phyloP scores from a whole-genome alignment of 192 early-diverging fungal species.

The Jimgerdemannia lactiflua region DNA sequence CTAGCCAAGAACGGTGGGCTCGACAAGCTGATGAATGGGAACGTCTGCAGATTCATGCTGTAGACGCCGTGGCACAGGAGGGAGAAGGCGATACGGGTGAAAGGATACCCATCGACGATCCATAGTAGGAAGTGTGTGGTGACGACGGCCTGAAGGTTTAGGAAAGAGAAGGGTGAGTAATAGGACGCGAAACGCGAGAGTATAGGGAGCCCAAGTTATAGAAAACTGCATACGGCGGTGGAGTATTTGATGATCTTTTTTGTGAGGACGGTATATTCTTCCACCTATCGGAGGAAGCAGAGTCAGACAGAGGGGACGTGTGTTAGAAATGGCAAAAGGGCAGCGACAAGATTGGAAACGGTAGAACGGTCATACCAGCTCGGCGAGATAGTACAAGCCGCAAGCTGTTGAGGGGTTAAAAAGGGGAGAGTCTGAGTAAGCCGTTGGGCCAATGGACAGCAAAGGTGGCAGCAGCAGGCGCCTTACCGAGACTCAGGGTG shows the following conservation, averaged over 20 bases:
- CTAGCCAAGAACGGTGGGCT: slow-evolving; percentile 75
- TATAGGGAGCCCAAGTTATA: not conserved
- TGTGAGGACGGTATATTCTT: slow-evolving; percentile 81
- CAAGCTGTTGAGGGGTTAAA: slow-evolving; percentile 52
- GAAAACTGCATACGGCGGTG: slow-evolving; percentile 40
- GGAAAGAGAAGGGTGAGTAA: not conserved
- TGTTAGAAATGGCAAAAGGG: no score
- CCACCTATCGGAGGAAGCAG: slow-evolving; percentile 36
- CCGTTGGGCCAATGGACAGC: no score
- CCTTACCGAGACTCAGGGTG: slow-evolving; percentile 55
- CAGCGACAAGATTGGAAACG: no score
- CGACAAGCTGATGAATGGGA: slow-evolving; percentile 80
- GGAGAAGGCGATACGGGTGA: slow-evolving; percentile 66
- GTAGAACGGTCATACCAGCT: slow-evolving; percentile 40
- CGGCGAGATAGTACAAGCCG: slow-evolving; percentile 81
- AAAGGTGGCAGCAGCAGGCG: not conserved
- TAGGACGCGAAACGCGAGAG: not conserved
- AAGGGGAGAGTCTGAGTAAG: not conserved
- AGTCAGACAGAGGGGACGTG: not conserved
- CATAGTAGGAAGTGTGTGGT: slow-evolving; percentile 67
- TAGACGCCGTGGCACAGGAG: slow-evolving; percentile 78
- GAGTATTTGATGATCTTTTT: slow-evolving; percentile 69
- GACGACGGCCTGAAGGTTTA: slow-evolving; percentile 46
- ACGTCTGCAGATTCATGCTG: slow-evolving; percentile 71
- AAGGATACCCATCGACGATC: slow-evolving; percentile 78